Evolutionary conservation across 371 early-diverging fungal genomes (phyloP).

Genomic region (Parasitella parasitica): DNA sequence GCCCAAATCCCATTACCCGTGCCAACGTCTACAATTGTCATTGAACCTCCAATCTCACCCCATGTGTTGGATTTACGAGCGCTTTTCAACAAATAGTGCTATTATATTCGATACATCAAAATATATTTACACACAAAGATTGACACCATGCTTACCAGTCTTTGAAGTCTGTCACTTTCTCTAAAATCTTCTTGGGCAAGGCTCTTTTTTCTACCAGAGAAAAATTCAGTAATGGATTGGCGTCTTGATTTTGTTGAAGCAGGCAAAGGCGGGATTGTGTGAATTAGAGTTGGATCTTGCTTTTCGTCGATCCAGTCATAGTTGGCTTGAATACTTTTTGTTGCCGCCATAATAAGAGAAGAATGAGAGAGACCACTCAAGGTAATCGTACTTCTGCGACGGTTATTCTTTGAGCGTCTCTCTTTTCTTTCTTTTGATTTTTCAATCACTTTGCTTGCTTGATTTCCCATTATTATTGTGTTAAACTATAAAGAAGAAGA

Average conservation of each 20-base stretch:
- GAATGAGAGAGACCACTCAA: conserved; percentile 25
- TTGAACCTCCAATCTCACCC: conserved; percentile 23
- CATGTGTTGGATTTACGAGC: conserved; percentile 41
- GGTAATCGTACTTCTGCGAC: conserved; percentile 41
- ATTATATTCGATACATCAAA: background rate
- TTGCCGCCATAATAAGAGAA: conserved; percentile 20
- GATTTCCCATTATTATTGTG: conserved; percentile 38
- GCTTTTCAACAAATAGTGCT: conserved; percentile 52
- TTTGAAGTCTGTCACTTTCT: conserved; percentile 49
- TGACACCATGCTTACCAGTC: conserved; percentile 30
- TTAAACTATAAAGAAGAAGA: background rate
- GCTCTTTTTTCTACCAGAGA: conserved; percentile 42
- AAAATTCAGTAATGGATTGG: conserved; percentile 50
- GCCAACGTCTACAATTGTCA: conserved; percentile 49
- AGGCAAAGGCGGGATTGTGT: conserved; percentile 4
- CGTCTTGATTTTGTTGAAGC: conserved; percentile 26
- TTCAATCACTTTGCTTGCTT: conserved; percentile 43
- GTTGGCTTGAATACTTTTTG: conserved; percentile 28
- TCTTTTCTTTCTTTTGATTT: conserved; percentile 33
- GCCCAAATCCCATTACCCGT: conserved; percentile 59
- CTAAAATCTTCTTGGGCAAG: conserved; percentile 39
- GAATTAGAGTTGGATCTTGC: conserved; percentile 3
- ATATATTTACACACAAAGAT: background rate
- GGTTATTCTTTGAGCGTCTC: conserved; percentile 18
- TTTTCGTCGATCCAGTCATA: conserved; percentile 49